Evolutionary conservation across 345 rosid genomes (phyloP), one percentile per base, ranked within the genome.

Genomic region (Hibiscus mutabilis): DNA sequence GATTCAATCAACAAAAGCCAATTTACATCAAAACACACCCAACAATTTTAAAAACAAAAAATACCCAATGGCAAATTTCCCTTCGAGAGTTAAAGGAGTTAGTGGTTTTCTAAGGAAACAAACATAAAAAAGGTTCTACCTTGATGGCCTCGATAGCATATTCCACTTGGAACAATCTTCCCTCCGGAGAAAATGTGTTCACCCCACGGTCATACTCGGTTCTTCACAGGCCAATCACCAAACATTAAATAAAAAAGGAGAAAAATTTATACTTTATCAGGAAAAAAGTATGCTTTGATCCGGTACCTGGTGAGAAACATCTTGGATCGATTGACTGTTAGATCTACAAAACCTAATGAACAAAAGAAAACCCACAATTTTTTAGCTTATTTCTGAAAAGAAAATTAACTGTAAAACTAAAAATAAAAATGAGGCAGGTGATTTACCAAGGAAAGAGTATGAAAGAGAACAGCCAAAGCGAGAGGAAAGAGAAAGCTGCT

Each of bases 191-290:
- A 77, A 95, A 95, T 60, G 99, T 95, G 88, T 95, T 95, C 44
- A 95, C 99, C 74, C 99, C 97, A 82, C 99, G 85, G 73, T 95
- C 99, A 78, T 95, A 95, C 93, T 95, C 99, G 14, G 97, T 95
- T 90, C 99, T 95, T 74, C 8, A 55, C 11, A 71, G 10, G 75
- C 27, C 10, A 61, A 79, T 5, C 64, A 14, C 3, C 12, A 62
- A 11, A 64, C 15, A 77, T 31, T 6, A 56, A 55, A 22, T 40
- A 67, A 27, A 18, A 11, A 55, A 10, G 5, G 15, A 1, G 12
- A 2, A 74, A 1, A 1, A 25, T 22, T 4, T 40, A 25, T 42
- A 40, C 8, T 64, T 21, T 12, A 19, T 6, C 4, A 2, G n/a
- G 2, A 70, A 61, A 2, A 37, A 24, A n/a, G 66, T 63, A 35